Conservation (phyloP, 306 rosid species). For the Quercus suber region DNA sequence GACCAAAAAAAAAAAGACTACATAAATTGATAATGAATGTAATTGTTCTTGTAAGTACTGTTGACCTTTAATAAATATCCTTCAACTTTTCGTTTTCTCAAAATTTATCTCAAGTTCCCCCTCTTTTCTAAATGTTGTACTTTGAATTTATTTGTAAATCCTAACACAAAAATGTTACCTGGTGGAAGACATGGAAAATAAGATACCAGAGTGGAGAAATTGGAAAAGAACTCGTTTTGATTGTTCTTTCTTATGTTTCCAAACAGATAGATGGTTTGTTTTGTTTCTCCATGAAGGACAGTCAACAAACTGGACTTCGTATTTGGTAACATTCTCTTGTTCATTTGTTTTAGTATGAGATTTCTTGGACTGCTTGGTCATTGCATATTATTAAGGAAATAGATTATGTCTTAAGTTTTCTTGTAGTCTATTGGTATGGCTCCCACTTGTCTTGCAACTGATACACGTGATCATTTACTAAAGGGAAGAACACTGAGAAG, state of each 20-base stretch:
- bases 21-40: not conserved
- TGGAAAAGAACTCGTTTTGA: not conserved
- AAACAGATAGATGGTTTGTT: not conserved
- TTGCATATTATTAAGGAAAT: too few relatives aligned
- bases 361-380: too few relatives aligned
- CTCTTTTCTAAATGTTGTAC: not conserved
- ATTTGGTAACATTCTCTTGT: not conserved
- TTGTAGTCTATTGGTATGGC: not conserved
- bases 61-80: not conserved
- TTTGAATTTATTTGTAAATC: not conserved
- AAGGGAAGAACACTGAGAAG: constrained; percentile 4
- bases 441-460: not conserved
- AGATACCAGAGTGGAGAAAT: not conserved
- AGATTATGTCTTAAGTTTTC: too few relatives aligned
- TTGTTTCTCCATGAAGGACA: not conserved
- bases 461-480: constrained; percentile 4
- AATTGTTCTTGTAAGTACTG: not conserved
- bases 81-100: not conserved
- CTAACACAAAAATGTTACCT: not conserved
- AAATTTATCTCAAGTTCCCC: not conserved
- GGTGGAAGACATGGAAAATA: not conserved
- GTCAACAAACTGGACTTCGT: not conserved
- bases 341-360: too few relatives aligned
- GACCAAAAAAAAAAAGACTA: not conserved
- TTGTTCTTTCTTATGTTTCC: not conserved